phyloP scores from a whole-genome alignment of 2,329 filamentous ascomycete genomes.

The Diaporthe longicolla region DNA sequence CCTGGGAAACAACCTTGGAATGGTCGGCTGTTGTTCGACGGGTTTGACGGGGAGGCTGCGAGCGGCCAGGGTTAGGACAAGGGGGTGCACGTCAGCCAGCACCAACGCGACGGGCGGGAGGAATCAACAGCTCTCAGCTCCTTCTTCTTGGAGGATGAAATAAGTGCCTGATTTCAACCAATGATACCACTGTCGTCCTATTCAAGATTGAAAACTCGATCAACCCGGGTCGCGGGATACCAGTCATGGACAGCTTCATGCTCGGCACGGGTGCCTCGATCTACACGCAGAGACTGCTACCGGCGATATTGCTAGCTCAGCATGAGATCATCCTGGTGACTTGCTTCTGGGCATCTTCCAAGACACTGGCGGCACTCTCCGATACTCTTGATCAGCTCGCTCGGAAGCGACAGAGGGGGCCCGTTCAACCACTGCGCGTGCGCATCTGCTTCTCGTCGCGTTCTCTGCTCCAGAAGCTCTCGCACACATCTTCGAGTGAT shows the following conservation, averaged over 20 bases:
- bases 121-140: background rate
- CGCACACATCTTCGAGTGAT: conserved; percentile 74
- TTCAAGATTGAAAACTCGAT: background rate
- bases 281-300: conserved; percentile 68
- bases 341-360: conserved; percentile 84
- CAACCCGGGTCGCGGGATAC: no score
- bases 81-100: background rate
- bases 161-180: no score
- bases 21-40: background rate
- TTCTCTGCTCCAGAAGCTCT: conserved; percentile 80
- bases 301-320: conserved; percentile 72
- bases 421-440: conserved; percentile 64
- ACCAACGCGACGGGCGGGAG: background rate
- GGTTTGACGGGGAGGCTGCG: background rate
- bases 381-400: conserved; percentile 73
- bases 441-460: conserved; percentile 83
- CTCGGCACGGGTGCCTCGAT: conserved; percentile 72
- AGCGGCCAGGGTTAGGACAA: conserved; percentile 19
- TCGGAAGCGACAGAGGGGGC: conserved; percentile 22
- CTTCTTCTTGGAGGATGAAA: background rate
- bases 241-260: conserved; percentile 56
- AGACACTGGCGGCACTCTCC: conserved; percentile 70
- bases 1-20: no score
- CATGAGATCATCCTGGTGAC: conserved; percentile 82
- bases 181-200: no score